Base-by-base conservation (phyloP, 2,329 filamentous ascomycete genomes). In the Diaporthe aspalathi region DNA sequence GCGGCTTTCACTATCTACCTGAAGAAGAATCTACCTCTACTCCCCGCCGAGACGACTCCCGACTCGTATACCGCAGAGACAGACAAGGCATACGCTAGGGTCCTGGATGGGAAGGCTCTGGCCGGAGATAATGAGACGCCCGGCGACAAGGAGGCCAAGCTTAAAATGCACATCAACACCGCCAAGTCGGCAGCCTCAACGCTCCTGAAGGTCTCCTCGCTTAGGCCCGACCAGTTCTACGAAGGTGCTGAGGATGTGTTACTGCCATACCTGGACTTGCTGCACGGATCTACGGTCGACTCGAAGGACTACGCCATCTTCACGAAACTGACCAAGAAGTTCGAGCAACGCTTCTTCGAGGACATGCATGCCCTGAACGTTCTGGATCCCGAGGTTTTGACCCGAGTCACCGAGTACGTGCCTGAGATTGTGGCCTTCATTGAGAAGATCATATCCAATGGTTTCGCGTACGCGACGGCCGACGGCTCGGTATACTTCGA, bases 401-500 rank as follows among this genome's bases (percentile, higher is more conserved):
- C 94, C 0, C 87, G 95, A 70, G 95, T 98, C n/a, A 97, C 94
- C 1, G 94, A 97, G 77, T 98, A 96, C 76, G 93, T 95, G 5
- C 91, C 91, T 0, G 91, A 97, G 78, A 98, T 98, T 77, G 94
- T 93, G 56, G 84, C 88, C 12, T 98, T 97, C 74, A 94, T 98
- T 0, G 89, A 95, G 77, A 90, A 88, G 74, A 93, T 97, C 70
- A 90, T 97, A 27, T 84, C 92, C 66, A 97, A 97, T 78, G 92
- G 93, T 0, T 98, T 95, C 76, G 95, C 92, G 1, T 98, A 98
- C 75, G 87, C 90, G 77, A 83, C 86, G 2, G 27, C 78, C 0
- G 93, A 96, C 76, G 95, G 94, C 0, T 97, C 94, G 0, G 94
- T 98, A 0, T 98, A 98, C 81, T 98, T 98, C 74, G 95, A 98